Percentiles rank a stretch among this genome's conserved stretches.
Evolutionary conservation across 345 rosid genomes (phyloP).

Genomic region (Sonneratia caseolaris): DNA sequence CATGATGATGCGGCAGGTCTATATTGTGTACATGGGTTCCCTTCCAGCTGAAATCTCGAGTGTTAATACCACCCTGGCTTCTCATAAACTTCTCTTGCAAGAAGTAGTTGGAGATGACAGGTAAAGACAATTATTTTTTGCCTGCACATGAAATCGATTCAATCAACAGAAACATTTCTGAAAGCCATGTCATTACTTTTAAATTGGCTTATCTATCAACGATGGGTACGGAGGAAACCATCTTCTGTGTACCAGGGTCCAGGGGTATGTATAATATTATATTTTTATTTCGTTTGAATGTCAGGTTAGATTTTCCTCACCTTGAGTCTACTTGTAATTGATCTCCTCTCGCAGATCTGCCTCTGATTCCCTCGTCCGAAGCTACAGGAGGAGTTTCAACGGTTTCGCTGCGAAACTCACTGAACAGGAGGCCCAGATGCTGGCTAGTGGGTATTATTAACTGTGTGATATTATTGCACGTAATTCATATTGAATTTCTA

Average conservation of each 20-base stretch:
- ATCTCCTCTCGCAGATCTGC: slow-evolving; percentile 15
- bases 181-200: no score
- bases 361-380: background rate
- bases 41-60: slow-evolving; percentile 12
- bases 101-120: background rate
- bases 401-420: slow-evolving; percentile 25
- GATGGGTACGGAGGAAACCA: no score
- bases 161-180: no score
- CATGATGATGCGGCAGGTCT: background rate
- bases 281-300: no score
- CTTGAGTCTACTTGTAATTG: no score
- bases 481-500: no score
- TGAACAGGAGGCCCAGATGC: slow-evolving; percentile 8
- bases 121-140: background rate
- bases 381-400: slow-evolving; percentile 20
- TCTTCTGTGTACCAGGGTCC: no score
- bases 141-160: no score
- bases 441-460: slow-evolving; percentile 10
- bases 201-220: no score
- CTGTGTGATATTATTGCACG: no score
- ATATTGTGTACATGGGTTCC: slow-evolving; percentile 39
- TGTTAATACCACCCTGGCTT: slow-evolving; percentile 15
- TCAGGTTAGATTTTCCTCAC: no score
- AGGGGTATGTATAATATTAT: no score
- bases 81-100: slow-evolving; percentile 19